These are phyloP conservation scores for Aspergillus egyptiacus DNA, from an alignment of 495 filamentous ascomycete genomes.

Conservation along the genomic window DNA sequence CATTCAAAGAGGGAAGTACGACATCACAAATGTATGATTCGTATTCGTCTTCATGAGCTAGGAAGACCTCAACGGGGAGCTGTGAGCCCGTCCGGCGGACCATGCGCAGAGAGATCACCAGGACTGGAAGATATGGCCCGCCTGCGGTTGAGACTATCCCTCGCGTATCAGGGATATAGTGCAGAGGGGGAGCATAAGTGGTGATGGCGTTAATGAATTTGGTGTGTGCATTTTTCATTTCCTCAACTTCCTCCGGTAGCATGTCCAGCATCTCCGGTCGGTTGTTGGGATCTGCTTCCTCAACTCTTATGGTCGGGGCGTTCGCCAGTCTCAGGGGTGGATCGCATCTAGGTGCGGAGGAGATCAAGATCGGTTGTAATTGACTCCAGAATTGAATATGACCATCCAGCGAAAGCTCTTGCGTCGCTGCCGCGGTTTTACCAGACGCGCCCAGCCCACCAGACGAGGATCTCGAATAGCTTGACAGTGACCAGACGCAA, in stretches of 20 bases:
- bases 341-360: slow-evolving; percentile 17
- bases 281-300: slow-evolving; percentile 17
- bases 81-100: slow-evolving; percentile 46
- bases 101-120: slow-evolving; percentile 47
- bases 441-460: neutral
- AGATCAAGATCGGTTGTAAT: slow-evolving; percentile 20
- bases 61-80: slow-evolving; percentile 50
- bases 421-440: neutral
- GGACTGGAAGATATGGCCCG: slow-evolving; percentile 34
- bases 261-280: slow-evolving; percentile 31
- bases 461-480: slow-evolving; percentile 7
- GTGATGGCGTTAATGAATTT: slow-evolving; percentile 34
- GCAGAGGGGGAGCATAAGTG: slow-evolving; percentile 27
- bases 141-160: slow-evolving; percentile 42
- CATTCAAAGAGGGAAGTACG: slow-evolving; percentile 42
- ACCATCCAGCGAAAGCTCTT: slow-evolving; percentile 5
- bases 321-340: slow-evolving; percentile 18
- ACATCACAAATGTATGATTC: slow-evolving; percentile 43
- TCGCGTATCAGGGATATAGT: slow-evolving; percentile 31
- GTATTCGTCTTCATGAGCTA: slow-evolving; percentile 41
- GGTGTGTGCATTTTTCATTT: slow-evolving; percentile 29
- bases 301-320: slow-evolving; percentile 22
- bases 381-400: slow-evolving; percentile 27
- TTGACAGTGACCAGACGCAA: slow-evolving; percentile 12
- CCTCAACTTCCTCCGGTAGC: slow-evolving; percentile 22